Evolutionary conservation across 2,329 filamentous ascomycete species (phyloP).

Genomic region (Talaromyces sp.): DNA sequence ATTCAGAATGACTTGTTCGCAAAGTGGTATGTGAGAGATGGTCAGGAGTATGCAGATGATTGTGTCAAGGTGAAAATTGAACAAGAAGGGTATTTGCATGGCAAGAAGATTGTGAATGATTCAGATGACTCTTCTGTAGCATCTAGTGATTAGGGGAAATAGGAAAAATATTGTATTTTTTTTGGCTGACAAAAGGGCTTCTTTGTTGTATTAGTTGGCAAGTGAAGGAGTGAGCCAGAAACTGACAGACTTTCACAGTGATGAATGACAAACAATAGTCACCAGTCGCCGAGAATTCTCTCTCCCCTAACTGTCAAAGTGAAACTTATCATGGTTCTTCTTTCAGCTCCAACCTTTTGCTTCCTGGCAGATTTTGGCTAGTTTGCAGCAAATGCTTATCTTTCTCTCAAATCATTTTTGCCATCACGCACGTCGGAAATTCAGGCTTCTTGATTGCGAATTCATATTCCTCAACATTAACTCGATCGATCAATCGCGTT

Average conservation of each 20-base stretch:
- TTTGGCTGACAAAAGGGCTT: neutral
- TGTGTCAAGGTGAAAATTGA: slow-evolving; percentile 51
- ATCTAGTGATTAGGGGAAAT: slow-evolving; percentile 3
- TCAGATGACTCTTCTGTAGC: slow-evolving; percentile 19
- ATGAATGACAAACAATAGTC: neutral
- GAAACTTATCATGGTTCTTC: neutral
- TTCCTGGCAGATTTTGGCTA: neutral
- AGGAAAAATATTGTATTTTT: neutral
- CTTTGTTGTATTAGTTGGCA: neutral
- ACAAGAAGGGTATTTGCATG: slow-evolving; percentile 62
- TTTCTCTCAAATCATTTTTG: neutral
- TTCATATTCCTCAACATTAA: neutral
- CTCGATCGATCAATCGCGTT: neutral
- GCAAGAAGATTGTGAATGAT: slow-evolving; percentile 52
- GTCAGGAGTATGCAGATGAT: slow-evolving; percentile 53
- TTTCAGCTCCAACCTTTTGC: neutral
- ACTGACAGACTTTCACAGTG: neutral
- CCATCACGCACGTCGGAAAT: neutral
- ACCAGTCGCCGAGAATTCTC: neutral
- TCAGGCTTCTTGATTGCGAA: neutral
- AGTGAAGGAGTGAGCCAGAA: neutral
- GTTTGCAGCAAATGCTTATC: neutral
- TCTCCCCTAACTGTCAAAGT: neutral
- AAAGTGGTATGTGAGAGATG: slow-evolving; percentile 73
- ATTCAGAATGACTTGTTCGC: slow-evolving; percentile 84